A percentile compares a stretch with the other conserved stretches of the same genome.
Conservation (phyloP, 1,284 basidiomycete genomes). For the Sanghuangporus sanghuang region DNA sequence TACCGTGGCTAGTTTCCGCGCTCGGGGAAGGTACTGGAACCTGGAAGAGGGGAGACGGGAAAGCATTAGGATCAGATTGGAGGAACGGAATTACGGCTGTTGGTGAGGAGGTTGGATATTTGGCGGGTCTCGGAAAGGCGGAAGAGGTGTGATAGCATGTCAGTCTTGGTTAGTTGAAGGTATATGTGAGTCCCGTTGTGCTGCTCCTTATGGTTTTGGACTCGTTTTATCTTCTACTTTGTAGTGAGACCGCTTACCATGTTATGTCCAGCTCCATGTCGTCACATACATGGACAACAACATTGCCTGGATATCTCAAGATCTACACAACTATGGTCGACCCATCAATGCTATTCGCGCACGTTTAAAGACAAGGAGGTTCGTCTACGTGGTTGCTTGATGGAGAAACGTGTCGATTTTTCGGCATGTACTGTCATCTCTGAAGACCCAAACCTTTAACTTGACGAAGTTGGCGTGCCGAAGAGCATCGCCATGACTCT, state of each 20-base stretch:
- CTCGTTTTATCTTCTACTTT: not conserved
- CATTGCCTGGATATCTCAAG: too few relatives aligned
- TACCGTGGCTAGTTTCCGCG: slow-evolving; percentile 61
- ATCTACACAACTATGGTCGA: too few relatives aligned
- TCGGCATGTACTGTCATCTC: too few relatives aligned
- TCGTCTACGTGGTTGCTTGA: slow-evolving; percentile 95
- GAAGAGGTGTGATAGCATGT: not conserved
- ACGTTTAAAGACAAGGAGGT: too few relatives aligned
- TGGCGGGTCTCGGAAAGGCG: slow-evolving; percentile 50
- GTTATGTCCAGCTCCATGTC: too few relatives aligned
- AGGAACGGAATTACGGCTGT: slow-evolving; percentile 63
- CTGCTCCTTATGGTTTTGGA: not conserved
- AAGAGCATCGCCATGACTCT: too few relatives aligned
- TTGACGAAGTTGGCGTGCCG: too few relatives aligned
- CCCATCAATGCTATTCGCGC: too few relatives aligned
- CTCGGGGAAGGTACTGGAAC: slow-evolving; percentile 40
- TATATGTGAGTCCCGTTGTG: not conserved
- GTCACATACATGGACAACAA: too few relatives aligned
- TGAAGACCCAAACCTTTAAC: too few relatives aligned
- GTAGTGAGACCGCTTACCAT: too few relatives aligned
- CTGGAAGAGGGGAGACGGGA: slow-evolving; percentile 37
- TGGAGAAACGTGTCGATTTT: slow-evolving; percentile 59
- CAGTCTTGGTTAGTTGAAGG: not conserved
- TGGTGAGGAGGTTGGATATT: slow-evolving; percentile 79
- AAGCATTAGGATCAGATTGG: slow-evolving; percentile 79